phyloP scores from a whole-genome alignment of 1,284 basidiomycete species.

The Tranzscheliella williamsii region DNA sequence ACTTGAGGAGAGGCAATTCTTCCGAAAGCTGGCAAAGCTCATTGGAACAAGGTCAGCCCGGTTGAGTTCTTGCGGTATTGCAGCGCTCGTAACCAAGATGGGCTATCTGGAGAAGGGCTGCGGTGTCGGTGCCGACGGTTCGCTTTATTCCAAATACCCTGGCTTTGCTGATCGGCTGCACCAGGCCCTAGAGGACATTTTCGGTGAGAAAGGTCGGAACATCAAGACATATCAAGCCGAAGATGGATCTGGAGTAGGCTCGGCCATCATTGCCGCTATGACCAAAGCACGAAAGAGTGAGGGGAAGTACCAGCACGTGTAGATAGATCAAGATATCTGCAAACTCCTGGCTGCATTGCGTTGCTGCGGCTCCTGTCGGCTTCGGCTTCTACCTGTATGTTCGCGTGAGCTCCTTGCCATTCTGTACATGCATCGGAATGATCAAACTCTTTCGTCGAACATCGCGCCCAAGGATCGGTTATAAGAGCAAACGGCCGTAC shows the following conservation, averaged over 20 bases:
- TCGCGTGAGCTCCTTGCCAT: too few relatives aligned
- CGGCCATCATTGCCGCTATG: constrained; percentile 59
- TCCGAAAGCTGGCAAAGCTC: constrained; percentile 72
- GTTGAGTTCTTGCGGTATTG: constrained; percentile 56
- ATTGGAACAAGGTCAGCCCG: constrained; percentile 59
- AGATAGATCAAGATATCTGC: not conserved
- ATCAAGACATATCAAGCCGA: constrained; percentile 56
- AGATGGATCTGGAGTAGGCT: constrained; percentile 57
- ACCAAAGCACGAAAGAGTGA: constrained; percentile 49
- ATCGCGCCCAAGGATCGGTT: too few relatives aligned
- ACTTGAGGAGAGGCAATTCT: constrained; percentile 55
- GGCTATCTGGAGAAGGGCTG: constrained; percentile 53
- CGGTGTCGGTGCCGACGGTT: constrained; percentile 55
- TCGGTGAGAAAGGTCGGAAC: constrained; percentile 53
- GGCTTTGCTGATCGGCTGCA: constrained; percentile 55
- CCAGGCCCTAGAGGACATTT: constrained; percentile 58
- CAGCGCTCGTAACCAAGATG: constrained; percentile 57
- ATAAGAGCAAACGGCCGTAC: too few relatives aligned
- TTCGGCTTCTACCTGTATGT: too few relatives aligned
- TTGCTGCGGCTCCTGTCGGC: too few relatives aligned
- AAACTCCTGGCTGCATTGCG: not conserved
- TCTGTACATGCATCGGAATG: too few relatives aligned
- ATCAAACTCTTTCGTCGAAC: too few relatives aligned
- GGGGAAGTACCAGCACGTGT: constrained; percentile 44
- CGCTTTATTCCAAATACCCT: constrained; percentile 57